Evolutionary conservation across 768 basidiomycete genomes (phyloP).

Genomic region (Lactarius hatsudake): DNA sequence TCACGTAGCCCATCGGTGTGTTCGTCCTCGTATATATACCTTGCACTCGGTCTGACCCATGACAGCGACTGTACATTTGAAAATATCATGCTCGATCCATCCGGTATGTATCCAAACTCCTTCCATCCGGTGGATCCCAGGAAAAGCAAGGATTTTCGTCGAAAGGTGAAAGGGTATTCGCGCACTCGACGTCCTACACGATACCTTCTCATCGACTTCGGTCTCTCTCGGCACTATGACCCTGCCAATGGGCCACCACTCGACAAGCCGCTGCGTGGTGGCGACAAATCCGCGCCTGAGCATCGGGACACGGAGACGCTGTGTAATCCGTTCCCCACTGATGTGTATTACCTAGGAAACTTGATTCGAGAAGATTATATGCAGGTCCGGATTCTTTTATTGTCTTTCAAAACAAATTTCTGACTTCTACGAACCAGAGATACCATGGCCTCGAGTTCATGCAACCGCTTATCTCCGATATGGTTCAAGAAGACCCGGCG

Average conservation of each 20-base stretch:
- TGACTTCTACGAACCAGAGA: not conserved
- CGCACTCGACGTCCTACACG: constrained; percentile 34
- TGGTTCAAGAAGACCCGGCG: constrained; percentile 36
- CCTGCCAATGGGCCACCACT: constrained; percentile 29
- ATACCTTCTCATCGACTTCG: constrained; percentile 41
- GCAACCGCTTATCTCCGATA: constrained; percentile 33
- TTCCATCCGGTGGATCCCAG: constrained; percentile 31
- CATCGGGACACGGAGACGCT: constrained; percentile 18
- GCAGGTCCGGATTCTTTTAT: constrained; percentile 24
- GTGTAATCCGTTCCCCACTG: constrained; percentile 36
- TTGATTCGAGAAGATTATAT: constrained; percentile 32
- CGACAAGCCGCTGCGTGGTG: constrained; percentile 37
- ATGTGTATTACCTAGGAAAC: constrained; percentile 37
- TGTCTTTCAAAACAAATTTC: not conserved
- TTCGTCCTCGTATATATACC: too few species aligned
- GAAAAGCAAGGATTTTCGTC: constrained; percentile 29
- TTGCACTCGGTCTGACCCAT: too few species aligned
- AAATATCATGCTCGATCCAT: constrained; percentile 34
- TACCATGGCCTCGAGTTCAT: constrained; percentile 35
- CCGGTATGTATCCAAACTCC: constrained; percentile 28
- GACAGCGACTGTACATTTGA: not conserved
- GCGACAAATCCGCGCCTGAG: constrained; percentile 41
- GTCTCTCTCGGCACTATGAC: constrained; percentile 34
- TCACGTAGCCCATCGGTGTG: constrained; percentile 32
- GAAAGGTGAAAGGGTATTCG: constrained; percentile 30